A percentile compares a stretch with the other conserved stretches of the same genome.
Evolutionary conservation across 805 yeast genomes (phyloP).

Genomic region (Saccharomyces mikatae): DNA sequence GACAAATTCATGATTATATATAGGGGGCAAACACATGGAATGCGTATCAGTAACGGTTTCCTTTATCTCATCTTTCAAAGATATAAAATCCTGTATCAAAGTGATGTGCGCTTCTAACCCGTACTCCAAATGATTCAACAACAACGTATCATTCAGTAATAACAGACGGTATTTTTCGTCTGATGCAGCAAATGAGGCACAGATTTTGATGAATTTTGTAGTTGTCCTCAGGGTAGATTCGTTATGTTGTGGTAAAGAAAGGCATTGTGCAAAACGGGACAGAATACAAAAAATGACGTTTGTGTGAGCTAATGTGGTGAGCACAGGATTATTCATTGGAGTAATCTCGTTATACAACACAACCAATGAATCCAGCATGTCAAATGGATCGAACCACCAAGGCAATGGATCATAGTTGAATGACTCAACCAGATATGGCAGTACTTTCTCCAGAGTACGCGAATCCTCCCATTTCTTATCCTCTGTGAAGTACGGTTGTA

Average conservation of each 20-base stretch:
- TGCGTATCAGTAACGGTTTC: slow-evolving; percentile 1
- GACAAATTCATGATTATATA: slow-evolving; percentile 19
- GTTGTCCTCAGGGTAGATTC: slow-evolving; percentile 11
- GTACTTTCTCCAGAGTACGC: slow-evolving; percentile 11
- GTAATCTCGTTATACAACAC: slow-evolving; percentile 17
- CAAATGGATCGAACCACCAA: slow-evolving; percentile 29
- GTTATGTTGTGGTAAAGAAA: slow-evolving; percentile 14
- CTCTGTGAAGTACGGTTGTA: slow-evolving; percentile 12
- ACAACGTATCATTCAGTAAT: slow-evolving; percentile 15
- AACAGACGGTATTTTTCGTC: slow-evolving; percentile 22
- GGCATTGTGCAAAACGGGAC: slow-evolving; percentile 16
- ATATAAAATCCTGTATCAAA: slow-evolving; percentile 15
- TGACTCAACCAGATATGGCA: slow-evolving; percentile 22
- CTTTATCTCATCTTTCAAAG: slow-evolving; percentile 8
- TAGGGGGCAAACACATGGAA: slow-evolving; percentile 13
- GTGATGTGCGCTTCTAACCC: slow-evolving; percentile 18
- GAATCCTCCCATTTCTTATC: slow-evolving; percentile 9
- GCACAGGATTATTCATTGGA: slow-evolving; percentile 23
- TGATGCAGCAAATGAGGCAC: slow-evolving; percentile 23
- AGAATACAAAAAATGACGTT: slow-evolving; percentile 21
- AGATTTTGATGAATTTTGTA: slow-evolving; percentile 21
- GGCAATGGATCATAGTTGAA: slow-evolving; percentile 22
- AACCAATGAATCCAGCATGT: slow-evolving; percentile 14
- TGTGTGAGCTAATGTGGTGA: slow-evolving; percentile 16
- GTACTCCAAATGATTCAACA: slow-evolving; percentile 18